phyloP scores from a whole-genome alignment of 345 rosid species.

The Euclidium syriacum region DNA sequence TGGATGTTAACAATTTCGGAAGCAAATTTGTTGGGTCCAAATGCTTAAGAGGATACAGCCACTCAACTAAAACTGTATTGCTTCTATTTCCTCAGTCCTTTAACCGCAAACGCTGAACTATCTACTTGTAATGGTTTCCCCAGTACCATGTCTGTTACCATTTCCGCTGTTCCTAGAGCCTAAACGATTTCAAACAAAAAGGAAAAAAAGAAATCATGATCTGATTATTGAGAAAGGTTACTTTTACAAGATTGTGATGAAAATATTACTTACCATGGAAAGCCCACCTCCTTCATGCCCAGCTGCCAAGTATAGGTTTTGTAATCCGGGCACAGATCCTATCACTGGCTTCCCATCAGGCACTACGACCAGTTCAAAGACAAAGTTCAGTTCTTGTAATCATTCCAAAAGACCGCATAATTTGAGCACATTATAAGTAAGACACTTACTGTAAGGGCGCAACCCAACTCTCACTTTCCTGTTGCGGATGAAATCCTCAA shows the following conservation, averaged over 20 bases:
- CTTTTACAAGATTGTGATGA: neutral
- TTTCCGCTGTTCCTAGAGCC: constrained; percentile 91
- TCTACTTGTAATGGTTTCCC: constrained; percentile 49
- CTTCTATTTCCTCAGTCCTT: constrained; percentile 29
- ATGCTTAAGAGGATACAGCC: neutral
- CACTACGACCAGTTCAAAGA: constrained; percentile 46
- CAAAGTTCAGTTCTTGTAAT: neutral
- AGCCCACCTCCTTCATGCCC: constrained; percentile 98
- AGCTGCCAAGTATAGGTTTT: constrained; percentile 68
- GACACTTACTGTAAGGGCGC: constrained; percentile 87
- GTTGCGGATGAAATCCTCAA: constrained; percentile 37
- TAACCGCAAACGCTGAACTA: constrained; percentile 46
- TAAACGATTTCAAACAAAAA: constrained; percentile 32
- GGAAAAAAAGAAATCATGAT: neutral
- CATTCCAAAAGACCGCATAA: neutral
- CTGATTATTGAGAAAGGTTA: neutral
- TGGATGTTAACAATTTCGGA: too few species aligned
- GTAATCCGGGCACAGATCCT: constrained; percentile 61
- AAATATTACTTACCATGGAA: constrained; percentile 56
- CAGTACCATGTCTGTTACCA: constrained; percentile 71
- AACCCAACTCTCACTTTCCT: constrained; percentile 88
- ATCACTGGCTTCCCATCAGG: constrained; percentile 89
- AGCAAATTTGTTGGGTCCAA: too few species aligned
- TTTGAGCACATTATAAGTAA: neutral
- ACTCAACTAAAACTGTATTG: neutral